These are phyloP conservation scores for Botrytis squamosa DNA, from an alignment of 2,329 filamentous ascomycete species.

Conservation along the genomic window DNA sequence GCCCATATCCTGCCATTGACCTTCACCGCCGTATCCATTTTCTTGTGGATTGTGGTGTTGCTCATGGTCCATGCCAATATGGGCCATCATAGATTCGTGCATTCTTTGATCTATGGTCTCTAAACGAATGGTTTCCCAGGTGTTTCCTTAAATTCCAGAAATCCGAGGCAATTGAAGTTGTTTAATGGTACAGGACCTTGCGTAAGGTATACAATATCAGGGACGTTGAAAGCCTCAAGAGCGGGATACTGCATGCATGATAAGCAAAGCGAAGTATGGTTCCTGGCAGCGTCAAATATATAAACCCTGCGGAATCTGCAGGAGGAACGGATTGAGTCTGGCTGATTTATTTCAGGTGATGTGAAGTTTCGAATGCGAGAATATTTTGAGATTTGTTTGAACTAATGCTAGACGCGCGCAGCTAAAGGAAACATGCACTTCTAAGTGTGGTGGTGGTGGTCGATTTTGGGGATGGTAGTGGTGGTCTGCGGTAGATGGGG, in stretches of 20 bases:
- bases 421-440: conserved; percentile 32
- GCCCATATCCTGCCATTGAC: conserved; percentile 54
- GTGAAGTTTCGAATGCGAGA: conserved; percentile 28
- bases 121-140: conserved; percentile 6
- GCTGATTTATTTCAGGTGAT: conserved; percentile 23
- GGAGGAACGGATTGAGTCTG: conserved; percentile 33
- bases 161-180: conserved; percentile 30
- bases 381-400: conserved; percentile 19
- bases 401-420: conserved; percentile 30
- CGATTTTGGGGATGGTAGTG: background rate
- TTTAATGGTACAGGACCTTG: conserved; percentile 37
- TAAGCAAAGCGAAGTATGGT: conserved; percentile 36
- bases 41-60: conserved; percentile 35
- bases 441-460: conserved; percentile 16
- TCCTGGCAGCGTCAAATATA: conserved; percentile 38
- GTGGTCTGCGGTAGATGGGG: conserved; percentile 18
- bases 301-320: conserved; percentile 36
- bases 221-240: conserved; percentile 34
- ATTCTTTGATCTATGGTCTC: conserved; percentile 29
- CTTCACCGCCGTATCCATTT: conserved; percentile 46
- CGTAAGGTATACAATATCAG: conserved; percentile 31
- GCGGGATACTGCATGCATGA: conserved; percentile 42
- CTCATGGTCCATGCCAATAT: conserved; percentile 40
- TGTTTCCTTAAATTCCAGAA: conserved; percentile 24
- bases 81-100: conserved; percentile 41